phyloP scores from a whole-genome alignment of 2,329 filamentous ascomycete species.

The Fusarium graminum region DNA sequence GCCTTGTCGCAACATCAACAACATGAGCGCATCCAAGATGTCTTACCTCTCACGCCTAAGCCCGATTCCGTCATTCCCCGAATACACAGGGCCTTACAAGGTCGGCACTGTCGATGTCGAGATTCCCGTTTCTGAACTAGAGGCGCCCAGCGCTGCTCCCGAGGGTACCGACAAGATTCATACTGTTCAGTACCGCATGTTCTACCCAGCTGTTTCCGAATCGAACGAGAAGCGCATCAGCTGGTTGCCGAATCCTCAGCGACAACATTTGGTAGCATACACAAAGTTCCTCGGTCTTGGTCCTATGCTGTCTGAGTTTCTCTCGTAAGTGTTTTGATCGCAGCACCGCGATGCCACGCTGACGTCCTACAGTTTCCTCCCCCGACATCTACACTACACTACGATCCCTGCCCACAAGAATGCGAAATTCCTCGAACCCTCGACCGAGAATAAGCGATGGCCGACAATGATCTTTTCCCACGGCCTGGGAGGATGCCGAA shows the following conservation, averaged over 20 bases:
- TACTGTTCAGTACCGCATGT: constrained; percentile 84
- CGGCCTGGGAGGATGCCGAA: constrained; percentile 83
- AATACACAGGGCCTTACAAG: constrained; percentile 78
- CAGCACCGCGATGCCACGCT: background rate
- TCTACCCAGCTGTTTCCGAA: constrained; percentile 76
- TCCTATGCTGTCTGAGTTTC: constrained; percentile 66
- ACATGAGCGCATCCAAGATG: constrained; percentile 55
- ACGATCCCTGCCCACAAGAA: constrained; percentile 80
- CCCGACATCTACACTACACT: constrained; percentile 79
- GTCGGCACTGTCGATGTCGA: constrained; percentile 83
- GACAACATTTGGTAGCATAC: constrained; percentile 80
- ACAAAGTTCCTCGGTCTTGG: constrained; percentile 79
- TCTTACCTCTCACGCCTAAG: constrained; percentile 69
- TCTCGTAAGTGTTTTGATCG: constrained; percentile 64
- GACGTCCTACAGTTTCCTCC: constrained; percentile 66
- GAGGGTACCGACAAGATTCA: constrained; percentile 69
- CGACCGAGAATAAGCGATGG: constrained; percentile 69
- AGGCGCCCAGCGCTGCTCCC: constrained; percentile 66
- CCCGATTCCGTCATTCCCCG: constrained; percentile 78
- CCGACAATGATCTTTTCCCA: constrained; percentile 90
- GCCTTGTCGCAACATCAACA: background rate
- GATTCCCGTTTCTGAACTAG: constrained; percentile 74
- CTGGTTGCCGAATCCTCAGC: constrained; percentile 84
- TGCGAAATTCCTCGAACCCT: constrained; percentile 69
- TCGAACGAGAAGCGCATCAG: constrained; percentile 70